Conservation (phyloP, 345 rosid genomes). For the Nephelium lappaceum region DNA sequence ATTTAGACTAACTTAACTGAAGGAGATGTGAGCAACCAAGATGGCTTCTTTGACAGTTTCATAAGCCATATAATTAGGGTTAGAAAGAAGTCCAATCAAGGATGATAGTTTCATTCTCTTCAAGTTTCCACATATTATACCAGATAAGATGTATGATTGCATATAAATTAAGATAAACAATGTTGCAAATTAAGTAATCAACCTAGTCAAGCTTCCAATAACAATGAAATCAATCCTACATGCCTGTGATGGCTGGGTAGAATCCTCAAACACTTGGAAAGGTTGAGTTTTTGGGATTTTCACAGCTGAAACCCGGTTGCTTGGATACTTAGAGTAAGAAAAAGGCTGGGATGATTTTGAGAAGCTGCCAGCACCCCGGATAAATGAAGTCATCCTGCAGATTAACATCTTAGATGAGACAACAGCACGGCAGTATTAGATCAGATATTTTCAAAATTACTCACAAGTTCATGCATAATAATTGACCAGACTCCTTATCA, state of each 20-base stretch:
- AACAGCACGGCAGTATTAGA: slow-evolving; percentile 5
- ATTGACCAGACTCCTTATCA: slow-evolving; percentile 65
- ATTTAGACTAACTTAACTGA: no score
- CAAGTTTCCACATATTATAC: background rate
- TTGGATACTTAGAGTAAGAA: slow-evolving; percentile 75
- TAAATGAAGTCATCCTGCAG: slow-evolving; percentile 57
- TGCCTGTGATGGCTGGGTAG: slow-evolving; percentile 83
- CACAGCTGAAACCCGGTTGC: slow-evolving; percentile 54
- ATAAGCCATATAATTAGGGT: no score
- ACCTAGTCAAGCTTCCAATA: background rate
- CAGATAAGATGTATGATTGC: background rate
- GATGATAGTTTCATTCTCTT: background rate
- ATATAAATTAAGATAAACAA: background rate
- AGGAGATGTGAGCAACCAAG: no score
- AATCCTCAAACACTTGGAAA: slow-evolving; percentile 61
- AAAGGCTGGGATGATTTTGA: slow-evolving; percentile 67
- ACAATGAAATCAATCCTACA: slow-evolving; percentile 24
- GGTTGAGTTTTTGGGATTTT: slow-evolving; percentile 73
- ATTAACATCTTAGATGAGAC: slow-evolving; percentile 24
- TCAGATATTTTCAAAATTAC: slow-evolving; percentile 22
- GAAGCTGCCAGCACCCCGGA: slow-evolving; percentile 93
- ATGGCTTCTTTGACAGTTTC: no score
- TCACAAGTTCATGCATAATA: slow-evolving; percentile 78
- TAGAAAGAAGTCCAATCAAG: no score
- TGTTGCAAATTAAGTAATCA: background rate